phyloP scores from a whole-genome alignment of 495 filamentous ascomycete species.

The Penicillium antarcticum region DNA sequence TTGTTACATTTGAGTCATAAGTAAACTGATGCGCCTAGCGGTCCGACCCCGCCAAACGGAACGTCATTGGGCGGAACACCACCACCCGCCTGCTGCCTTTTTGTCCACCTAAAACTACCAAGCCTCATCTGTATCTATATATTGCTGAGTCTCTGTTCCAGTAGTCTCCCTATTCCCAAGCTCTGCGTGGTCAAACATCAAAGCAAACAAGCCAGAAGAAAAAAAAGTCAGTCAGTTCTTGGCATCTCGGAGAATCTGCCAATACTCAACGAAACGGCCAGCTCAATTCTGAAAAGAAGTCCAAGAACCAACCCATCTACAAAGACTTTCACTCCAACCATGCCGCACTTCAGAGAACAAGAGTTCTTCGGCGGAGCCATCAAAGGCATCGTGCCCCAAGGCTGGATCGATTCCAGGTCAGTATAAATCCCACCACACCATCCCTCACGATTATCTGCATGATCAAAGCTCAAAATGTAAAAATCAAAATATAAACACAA shows the following conservation, averaged over 20 bases:
- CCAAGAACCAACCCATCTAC: background rate
- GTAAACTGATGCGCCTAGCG: too few species aligned
- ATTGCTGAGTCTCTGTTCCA: background rate
- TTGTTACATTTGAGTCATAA: background rate
- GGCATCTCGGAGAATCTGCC: background rate
- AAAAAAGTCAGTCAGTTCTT: slow-evolving; percentile 11
- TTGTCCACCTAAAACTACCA: slow-evolving; percentile 9
- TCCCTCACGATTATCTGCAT: background rate
- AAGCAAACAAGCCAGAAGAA: background rate
- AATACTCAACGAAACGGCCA: too few species aligned
- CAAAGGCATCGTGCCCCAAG: slow-evolving; percentile 62
- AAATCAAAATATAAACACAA: slow-evolving; percentile 1
- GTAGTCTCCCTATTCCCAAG: background rate
- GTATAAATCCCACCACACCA: slow-evolving; percentile 17
- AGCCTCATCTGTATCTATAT: slow-evolving; percentile 1
- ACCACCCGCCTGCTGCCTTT: slow-evolving; percentile 21
- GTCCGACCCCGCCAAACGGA: slow-evolving; percentile 3
- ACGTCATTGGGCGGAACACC: slow-evolving; percentile 30
- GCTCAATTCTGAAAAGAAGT: background rate
- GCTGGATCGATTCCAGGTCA: slow-evolving; percentile 80
- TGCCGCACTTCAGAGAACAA: slow-evolving; percentile 51
- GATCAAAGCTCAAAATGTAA: background rate
- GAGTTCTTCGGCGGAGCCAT: slow-evolving; percentile 83
- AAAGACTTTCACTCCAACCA: slow-evolving; percentile 11
- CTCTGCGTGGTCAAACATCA: background rate